Conservation (phyloP, 2,329 filamentous ascomycete genomes). For the Penicillium sp. region DNA sequence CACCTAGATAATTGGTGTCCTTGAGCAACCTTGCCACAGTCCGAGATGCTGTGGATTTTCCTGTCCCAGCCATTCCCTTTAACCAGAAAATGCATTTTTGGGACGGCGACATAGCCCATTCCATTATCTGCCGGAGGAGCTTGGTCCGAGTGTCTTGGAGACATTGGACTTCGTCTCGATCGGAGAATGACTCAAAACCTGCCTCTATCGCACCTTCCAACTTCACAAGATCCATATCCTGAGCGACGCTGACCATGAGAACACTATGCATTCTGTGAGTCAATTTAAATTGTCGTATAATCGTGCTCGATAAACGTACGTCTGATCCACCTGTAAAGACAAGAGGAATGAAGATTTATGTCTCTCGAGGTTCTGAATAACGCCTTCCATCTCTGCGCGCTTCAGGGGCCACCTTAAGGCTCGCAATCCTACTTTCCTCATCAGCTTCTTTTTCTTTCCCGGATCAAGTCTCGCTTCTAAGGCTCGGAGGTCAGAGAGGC, state of each 20-base stretch:
- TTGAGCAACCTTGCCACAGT: constrained; percentile 25
- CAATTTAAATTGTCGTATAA: constrained; percentile 5
- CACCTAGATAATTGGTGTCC: constrained; percentile 17
- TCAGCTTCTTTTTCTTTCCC: constrained; percentile 7
- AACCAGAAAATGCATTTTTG: constrained; percentile 33
- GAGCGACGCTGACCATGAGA: constrained; percentile 1
- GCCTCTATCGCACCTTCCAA: constrained; percentile 7
- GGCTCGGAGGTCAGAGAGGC: constrained; percentile 8
- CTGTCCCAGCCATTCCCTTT: constrained; percentile 30
- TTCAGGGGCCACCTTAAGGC: constrained; percentile 29
- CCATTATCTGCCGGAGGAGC: constrained; percentile 17
- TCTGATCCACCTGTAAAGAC: constrained; percentile 24
- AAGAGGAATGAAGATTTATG: constrained; percentile 22
- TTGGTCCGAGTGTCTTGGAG: constrained; percentile 23
- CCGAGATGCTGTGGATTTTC: constrained; percentile 27
- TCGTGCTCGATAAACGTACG: constrained; percentile 17
- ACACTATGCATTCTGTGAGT: constrained; percentile 3
- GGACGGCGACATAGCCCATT: constrained; percentile 18
- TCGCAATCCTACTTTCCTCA: constrained; percentile 21
- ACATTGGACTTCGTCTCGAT: constrained; percentile 16
- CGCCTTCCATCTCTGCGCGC: constrained; percentile 18
- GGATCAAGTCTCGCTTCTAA: constrained; percentile 13
- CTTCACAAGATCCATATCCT: constrained; percentile 5
- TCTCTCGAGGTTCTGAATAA: constrained; percentile 16
- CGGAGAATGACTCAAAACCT: constrained; percentile 7